phyloP scores from a whole-genome alignment of 441 rosid genomes.

The Euphorbia celastroides region DNA sequence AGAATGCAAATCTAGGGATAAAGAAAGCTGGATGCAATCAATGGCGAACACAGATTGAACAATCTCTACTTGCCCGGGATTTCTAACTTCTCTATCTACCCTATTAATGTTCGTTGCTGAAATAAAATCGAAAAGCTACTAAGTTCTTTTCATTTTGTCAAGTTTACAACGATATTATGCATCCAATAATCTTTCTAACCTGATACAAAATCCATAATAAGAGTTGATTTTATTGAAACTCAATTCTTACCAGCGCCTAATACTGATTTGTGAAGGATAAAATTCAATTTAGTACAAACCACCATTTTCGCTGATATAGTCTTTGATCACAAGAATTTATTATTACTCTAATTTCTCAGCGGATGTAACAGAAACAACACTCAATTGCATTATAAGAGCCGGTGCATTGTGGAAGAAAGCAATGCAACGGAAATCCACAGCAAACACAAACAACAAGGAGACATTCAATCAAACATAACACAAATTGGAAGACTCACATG shows the following conservation, averaged over 20 bases:
- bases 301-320: too few relatives aligned
- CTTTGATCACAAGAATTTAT: too few relatives aligned
- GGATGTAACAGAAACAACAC: neutral
- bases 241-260: neutral
- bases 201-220: neutral
- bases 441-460: neutral
- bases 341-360: neutral
- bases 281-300: neutral
- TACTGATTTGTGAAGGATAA: neutral
- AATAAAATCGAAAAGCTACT: neutral
- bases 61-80: neutral
- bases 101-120: neutral
- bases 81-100: neutral
- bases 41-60: neutral
- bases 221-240: neutral
- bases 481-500: slow-evolving; percentile 32
- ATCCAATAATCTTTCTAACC: neutral
- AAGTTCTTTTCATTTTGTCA: neutral
- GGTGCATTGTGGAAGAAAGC: neutral
- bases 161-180: neutral
- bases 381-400: neutral
- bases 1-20: neutral
- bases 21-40: neutral
- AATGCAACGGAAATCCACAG: neutral
- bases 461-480: neutral